Conservation (phyloP, 306 rosid species). For the Canavalia ensiformis region DNA sequence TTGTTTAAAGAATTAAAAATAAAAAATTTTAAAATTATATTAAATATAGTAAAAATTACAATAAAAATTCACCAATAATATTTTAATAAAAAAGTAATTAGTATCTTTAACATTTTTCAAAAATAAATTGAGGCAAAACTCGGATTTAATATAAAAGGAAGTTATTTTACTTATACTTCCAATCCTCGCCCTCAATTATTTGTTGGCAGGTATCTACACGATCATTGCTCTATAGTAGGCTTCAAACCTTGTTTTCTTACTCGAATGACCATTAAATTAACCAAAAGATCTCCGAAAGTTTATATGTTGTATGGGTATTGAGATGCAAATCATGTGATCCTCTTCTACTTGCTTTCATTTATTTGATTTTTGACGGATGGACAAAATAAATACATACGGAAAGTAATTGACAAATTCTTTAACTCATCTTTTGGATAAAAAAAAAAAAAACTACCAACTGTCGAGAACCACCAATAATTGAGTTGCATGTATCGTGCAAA, state of each 20-base stretch:
- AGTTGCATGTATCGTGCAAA: conserved; percentile 33
- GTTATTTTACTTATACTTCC: not conserved
- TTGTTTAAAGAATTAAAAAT: too few species aligned
- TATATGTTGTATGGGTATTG: conserved; percentile 39
- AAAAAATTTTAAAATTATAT: too few species aligned
- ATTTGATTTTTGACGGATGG: not conserved
- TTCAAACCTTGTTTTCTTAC: not conserved
- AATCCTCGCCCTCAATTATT: conserved; percentile 5
- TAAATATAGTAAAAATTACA: too few species aligned
- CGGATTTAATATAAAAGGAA: not conserved
- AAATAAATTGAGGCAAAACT: too few species aligned
- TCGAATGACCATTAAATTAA: conserved; percentile 3
- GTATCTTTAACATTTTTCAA: too few species aligned
- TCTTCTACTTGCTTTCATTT: conserved; percentile 28
- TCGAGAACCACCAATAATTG: conserved; percentile 37
- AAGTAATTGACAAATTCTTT: conserved; percentile 42
- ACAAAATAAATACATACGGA: not conserved
- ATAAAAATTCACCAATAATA: too few species aligned
- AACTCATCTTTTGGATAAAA: conserved; percentile 18
- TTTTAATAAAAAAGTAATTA: too few species aligned
- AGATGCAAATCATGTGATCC: conserved; percentile 48
- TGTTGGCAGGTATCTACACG: not conserved
- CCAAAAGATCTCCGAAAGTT: conserved; percentile 15
- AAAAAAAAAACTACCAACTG: conserved; percentile 40
- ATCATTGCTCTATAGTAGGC: not conserved